These are phyloP conservation scores for Globisporangium splendens DNA, from an alignment of 352 stramenopile genomes.

Conservation along the genomic window DNA sequence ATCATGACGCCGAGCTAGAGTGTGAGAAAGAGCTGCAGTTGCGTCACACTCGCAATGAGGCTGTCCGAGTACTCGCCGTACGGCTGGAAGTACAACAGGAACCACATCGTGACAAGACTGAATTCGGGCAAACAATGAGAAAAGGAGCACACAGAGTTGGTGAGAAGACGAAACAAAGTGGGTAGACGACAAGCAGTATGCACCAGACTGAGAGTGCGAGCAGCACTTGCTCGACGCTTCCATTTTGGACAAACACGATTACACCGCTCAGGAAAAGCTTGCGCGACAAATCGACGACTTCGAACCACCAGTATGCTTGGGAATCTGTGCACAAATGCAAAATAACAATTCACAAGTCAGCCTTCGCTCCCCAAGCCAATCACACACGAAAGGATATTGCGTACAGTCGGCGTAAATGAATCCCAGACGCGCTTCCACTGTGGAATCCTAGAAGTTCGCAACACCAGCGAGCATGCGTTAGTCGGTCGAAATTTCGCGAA, in stretches of 20 bases:
- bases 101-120: conserved; percentile 71
- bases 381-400: conserved; percentile 2
- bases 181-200: not conserved
- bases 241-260: conserved; percentile 72
- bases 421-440: conserved; percentile 54
- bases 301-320: conserved; percentile 76
- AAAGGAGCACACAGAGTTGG: not conserved
- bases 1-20: conserved; percentile 81
- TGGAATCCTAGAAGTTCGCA: conserved; percentile 42
- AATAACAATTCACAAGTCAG: not conserved
- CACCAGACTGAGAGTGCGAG: conserved; percentile 64
- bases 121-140: not conserved
- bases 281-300: conserved; percentile 71
- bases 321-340: conserved; percentile 32
- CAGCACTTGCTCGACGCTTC: conserved; percentile 66
- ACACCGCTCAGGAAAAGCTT: conserved; percentile 76
- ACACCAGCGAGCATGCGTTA: not conserved
- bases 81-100: conserved; percentile 72
- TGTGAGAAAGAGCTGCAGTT: conserved; percentile 77
- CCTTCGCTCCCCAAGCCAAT: not conserved
- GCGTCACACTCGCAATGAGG: conserved; percentile 65
- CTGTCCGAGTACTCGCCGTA: conserved; percentile 73
- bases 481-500: not conserved
- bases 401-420: conserved; percentile 82
- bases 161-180: not conserved